Evolutionary conservation across 148 eudicot genomes (phyloP).

Genomic region (Rhododendron kiyosumense): DNA sequence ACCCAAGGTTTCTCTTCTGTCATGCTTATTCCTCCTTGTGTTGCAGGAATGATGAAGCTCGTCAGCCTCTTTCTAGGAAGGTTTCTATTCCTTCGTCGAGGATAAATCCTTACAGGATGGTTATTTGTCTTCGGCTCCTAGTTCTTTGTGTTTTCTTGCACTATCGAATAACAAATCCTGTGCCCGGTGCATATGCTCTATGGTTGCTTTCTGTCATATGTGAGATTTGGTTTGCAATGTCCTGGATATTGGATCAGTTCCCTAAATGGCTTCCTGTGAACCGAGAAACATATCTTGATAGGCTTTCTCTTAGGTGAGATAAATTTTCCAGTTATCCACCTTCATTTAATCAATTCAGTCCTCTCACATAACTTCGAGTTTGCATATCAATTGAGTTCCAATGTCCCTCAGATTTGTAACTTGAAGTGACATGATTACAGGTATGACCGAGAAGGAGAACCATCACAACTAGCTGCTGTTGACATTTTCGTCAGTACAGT

Average conservation of each 20-base stretch:
- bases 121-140: constrained; percentile 77
- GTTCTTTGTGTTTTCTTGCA: constrained; percentile 80
- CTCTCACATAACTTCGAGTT: background rate
- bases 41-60: constrained; percentile 90
- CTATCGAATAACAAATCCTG: constrained; percentile 91
- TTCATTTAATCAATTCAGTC: background rate
- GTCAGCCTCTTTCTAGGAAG: constrained; percentile 92
- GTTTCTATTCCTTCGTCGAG: constrained; percentile 85
- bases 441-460: constrained; percentile 79
- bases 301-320: constrained; percentile 61
- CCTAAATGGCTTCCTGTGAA: constrained; percentile 88
- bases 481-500: constrained; percentile 93
- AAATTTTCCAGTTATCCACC: constrained; percentile 6
- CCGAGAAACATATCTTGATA: constrained; percentile 82
- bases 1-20: background rate
- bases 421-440: constrained; percentile 24
- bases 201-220: constrained; percentile 82
- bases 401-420: constrained; percentile 5
- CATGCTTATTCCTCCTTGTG: constrained; percentile 11
- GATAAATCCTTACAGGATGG: constrained; percentile 94
- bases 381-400: background rate
- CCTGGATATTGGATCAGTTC: constrained; percentile 90
- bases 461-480: constrained; percentile 84
- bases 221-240: constrained; percentile 85
- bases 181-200: constrained; percentile 54